A percentile compares a stretch with the other conserved stretches of the same genome.
Evolutionary conservation across 768 basidiomycete genomes (phyloP).

Genomic region (Artomyces pyxidatus): DNA sequence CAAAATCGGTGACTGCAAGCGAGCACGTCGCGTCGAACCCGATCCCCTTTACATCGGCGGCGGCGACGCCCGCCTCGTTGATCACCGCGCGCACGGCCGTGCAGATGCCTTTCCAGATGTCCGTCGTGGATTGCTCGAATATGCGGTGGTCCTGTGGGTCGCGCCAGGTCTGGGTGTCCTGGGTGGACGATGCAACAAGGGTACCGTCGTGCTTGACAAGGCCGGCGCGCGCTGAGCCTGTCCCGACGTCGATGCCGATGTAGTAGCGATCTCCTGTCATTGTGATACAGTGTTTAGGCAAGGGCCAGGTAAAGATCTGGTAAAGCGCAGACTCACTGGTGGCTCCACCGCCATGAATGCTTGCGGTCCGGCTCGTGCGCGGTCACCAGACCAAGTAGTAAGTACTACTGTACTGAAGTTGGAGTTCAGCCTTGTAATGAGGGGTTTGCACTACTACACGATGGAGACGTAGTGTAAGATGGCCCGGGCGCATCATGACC

Average conservation of each 20-base stretch:
- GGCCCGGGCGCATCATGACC: too few relatives aligned
- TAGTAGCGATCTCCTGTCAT: conserved; percentile 36
- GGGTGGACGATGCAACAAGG: conserved; percentile 70
- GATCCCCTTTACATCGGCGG: conserved; percentile 68
- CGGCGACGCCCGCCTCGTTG: conserved; percentile 41
- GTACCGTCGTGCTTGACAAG: conserved; percentile 64
- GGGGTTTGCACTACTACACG: too few relatives aligned
- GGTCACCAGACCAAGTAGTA: too few relatives aligned
- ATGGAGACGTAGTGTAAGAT: too few relatives aligned
- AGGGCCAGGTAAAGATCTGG: neutral
- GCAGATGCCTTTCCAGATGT: conserved; percentile 77
- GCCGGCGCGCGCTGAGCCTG: conserved; percentile 86
- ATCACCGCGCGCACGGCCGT: conserved; percentile 58
- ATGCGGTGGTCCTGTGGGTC: conserved; percentile 80
- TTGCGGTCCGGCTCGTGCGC: too few relatives aligned
- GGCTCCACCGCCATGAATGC: too few relatives aligned
- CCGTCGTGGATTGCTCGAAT: conserved; percentile 90
- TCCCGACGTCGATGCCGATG: conserved; percentile 82
- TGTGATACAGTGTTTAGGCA: neutral
- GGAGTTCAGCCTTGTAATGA: too few relatives aligned
- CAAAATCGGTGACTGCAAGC: conserved; percentile 71
- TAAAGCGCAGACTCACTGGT: too few relatives aligned
- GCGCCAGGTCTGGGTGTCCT: conserved; percentile 80
- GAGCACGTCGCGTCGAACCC: conserved; percentile 98
- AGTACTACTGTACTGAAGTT: too few relatives aligned